Percentiles rank a stretch among this genome's conserved stretches.
Evolutionary conservation across 148 eudicot species (phyloP).

Genomic region (Polygonum aviculare): DNA sequence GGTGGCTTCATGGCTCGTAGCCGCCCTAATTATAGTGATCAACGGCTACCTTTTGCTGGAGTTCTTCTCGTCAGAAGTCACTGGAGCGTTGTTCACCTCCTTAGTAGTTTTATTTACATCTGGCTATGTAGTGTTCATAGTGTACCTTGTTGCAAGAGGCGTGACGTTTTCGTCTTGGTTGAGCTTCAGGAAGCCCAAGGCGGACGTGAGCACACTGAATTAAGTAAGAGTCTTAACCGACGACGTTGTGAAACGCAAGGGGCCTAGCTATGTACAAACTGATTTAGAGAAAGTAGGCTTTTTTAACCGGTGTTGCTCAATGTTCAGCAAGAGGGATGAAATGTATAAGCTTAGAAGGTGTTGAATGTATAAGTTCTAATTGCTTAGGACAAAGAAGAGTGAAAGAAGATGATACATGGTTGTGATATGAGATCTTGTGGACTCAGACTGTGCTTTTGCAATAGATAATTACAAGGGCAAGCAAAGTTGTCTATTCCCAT

Average conservation of each 20-base stretch:
- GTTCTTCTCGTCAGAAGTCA: conserved; percentile 50
- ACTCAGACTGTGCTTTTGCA: background rate
- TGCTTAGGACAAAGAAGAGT: background rate
- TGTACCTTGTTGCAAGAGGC: conserved; percentile 37
- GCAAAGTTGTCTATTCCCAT: background rate
- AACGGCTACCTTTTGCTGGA: conserved; percentile 52
- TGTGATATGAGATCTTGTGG: background rate
- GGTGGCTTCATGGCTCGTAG: conserved; percentile 53
- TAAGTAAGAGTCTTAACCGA: conserved; percentile 4
- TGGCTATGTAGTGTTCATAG: conserved; percentile 32
- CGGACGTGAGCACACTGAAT: conserved; percentile 10
- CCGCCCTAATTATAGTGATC: conserved; percentile 52
- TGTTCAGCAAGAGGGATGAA: background rate
- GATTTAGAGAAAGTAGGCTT: conserved; percentile 2
- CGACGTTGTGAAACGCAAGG: background rate
- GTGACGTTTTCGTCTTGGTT: conserved; percentile 26
- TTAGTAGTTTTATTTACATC: conserved; percentile 28
- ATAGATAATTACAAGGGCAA: background rate
- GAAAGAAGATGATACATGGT: background rate
- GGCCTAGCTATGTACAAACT: background rate
- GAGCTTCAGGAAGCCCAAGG: conserved; percentile 13
- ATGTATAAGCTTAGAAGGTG: background rate
- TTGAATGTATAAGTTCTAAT: background rate
- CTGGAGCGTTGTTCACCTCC: conserved; percentile 38
- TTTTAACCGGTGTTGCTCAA: background rate